Base-by-base conservation (phyloP, 2,329 filamentous ascomycete genomes). In the Akanthomyces lecanii region DNA sequence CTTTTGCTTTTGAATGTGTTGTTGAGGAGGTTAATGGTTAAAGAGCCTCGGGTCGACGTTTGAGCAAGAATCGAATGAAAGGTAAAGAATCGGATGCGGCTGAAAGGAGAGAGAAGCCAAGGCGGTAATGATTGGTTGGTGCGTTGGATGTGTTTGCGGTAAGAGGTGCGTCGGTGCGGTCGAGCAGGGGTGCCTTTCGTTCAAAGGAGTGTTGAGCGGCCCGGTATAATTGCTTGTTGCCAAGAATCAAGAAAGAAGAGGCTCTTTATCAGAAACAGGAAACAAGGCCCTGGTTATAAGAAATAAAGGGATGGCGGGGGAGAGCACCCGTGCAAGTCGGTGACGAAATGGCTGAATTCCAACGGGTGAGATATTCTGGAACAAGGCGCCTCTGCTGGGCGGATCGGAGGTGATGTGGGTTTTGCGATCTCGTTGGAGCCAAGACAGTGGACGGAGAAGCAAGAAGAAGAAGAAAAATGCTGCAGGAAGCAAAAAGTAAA, bases 361-460 rank as follows among this genome's bases (percentile, higher is more conserved):
- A 61, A n/a, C 21, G 10, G 38, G 50, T 61, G 58, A 61, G 58
- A 61, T 61, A 4, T 45, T 61, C 40, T 61, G 58, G 58, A 54
- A 61, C 58, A 61, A 61, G 33, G 58, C 12, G 47, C 48, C 21
- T 7, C 52, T 25, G 36, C 21, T 50, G 42, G 52, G 21, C 11
- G 47, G 33, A 51, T 42, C 33, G 40, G 18, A 38, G 33, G 54
- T 12, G 4, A 42, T 60, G 36, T 58, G 21, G 21, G 33, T 28
- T 12, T 23, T 36, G 33, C 33, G 38, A 55, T 38, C 44, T 36
- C 14, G 30, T 12, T 30, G 11, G 36, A 7, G 21, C 6, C 16
- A 18, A 18, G 23, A 40, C 14, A 36, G 4, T 11, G 7, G 33
- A 36, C 10, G 10, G 30, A 36, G 33, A 36, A 36, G 6, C 33